Percentiles rank a stretch among this genome's conserved stretches.
Conservation (phyloP, 306 rosid genomes). For the Pterocarpus santalinus region DNA sequence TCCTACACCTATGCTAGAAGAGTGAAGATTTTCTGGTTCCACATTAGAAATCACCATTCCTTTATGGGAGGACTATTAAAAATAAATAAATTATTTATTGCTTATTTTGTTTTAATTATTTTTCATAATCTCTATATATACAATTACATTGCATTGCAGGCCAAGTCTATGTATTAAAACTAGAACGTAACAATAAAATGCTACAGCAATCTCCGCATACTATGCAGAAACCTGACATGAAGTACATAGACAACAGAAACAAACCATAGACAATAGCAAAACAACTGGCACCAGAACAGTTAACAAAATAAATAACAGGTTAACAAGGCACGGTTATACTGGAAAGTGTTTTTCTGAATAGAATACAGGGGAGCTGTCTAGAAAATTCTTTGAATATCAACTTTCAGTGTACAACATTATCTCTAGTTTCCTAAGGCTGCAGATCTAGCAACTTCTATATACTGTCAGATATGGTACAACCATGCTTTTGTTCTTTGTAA, state of each 20-base stretch:
- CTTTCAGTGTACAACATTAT: constrained; percentile 36
- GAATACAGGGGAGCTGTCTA: constrained; percentile 6
- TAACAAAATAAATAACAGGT: neutral
- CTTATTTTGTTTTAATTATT: too few relatives aligned
- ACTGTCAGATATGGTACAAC: constrained; percentile 35
- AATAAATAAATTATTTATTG: too few relatives aligned
- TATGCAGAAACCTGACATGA: neutral
- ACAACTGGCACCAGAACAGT: neutral
- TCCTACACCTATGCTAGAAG: neutral
- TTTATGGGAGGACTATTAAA: too few relatives aligned
- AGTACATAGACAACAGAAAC: too few relatives aligned
- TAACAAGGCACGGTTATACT: neutral
- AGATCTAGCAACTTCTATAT: constrained; percentile 30
- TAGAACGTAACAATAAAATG: too few relatives aligned
- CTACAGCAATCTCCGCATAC: too few relatives aligned
- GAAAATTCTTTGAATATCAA: constrained; percentile 35
- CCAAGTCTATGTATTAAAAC: too few relatives aligned
- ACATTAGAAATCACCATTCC: too few relatives aligned
- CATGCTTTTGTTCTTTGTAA: constrained; percentile 15
- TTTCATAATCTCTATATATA: too few relatives aligned
- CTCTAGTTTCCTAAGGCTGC: constrained; percentile 37
- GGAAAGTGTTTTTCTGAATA: constrained; percentile 6
- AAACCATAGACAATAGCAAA: neutral
- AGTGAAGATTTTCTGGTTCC: too few relatives aligned
- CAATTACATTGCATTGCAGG: too few relatives aligned